These are phyloP conservation scores for Vigna nakashimae DNA, from an alignment of 306 rosid species.

Conservation along the genomic window DNA sequence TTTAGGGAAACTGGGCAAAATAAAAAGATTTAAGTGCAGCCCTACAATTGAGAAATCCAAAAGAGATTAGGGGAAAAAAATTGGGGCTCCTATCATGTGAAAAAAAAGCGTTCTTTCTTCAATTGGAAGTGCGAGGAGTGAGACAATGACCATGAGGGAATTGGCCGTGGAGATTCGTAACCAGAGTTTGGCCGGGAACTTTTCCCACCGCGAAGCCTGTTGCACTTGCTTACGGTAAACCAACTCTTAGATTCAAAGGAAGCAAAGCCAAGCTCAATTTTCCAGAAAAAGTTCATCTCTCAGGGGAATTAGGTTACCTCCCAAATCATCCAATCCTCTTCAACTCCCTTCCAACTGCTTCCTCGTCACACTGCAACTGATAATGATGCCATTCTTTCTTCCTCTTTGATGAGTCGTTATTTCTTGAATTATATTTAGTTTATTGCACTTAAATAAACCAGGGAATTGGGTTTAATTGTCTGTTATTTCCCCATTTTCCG, in stretches of 20 bases:
- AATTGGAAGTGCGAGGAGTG: slow-evolving; percentile 62
- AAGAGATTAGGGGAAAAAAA: no score
- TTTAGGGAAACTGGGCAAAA: no score
- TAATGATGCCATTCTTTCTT: neutral
- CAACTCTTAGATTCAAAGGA: slow-evolving; percentile 79
- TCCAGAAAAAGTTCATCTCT: slow-evolving; percentile 66
- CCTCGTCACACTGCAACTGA: no score
- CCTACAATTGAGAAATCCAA: no score
- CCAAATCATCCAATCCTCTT: slow-evolving; percentile 26
- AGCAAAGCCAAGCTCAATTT: slow-evolving; percentile 85
- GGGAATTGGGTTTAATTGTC: no score
- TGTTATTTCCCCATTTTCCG: no score
- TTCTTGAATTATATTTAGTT: no score
- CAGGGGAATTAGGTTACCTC: slow-evolving; percentile 26
- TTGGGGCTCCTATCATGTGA: no score
- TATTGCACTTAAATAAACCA: no score
- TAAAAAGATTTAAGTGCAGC: no score
- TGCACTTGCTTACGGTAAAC: slow-evolving; percentile 73
- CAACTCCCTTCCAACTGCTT: neutral
- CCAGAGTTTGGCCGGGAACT: slow-evolving; percentile 80
- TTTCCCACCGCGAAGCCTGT: slow-evolving; percentile 73
- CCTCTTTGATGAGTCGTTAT: no score
- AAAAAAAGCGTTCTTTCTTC: no score
- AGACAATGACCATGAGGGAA: slow-evolving; percentile 86
- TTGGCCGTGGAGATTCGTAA: slow-evolving; percentile 87